phyloP scores from a whole-genome alignment of 169 alveolate genomes.

The Pseudocohnilembus persalinus region DNA sequence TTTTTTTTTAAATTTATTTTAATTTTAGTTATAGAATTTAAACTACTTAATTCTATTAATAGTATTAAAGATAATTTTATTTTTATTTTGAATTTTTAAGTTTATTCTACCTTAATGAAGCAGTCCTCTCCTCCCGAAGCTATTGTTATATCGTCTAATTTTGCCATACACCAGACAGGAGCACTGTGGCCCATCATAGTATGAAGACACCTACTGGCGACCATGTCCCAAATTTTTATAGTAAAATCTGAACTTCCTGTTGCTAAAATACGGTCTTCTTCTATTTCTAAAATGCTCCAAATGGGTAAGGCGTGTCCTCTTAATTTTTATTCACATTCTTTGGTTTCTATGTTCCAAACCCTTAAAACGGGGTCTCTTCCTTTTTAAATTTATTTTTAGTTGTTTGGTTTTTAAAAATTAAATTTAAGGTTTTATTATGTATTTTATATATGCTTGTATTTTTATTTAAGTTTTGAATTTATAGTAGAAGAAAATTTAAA shows the following conservation, averaged over 20 bases:
- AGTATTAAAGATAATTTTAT: too few species aligned
- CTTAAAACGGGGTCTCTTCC: constrained; percentile 15
- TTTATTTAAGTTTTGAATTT: too few species aligned
- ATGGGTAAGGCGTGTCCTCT: constrained; percentile 24
- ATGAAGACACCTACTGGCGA: neutral
- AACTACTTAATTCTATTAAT: too few species aligned
- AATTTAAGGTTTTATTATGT: too few species aligned
- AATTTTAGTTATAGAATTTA: too few species aligned
- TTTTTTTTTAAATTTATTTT: too few species aligned
- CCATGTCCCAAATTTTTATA: constrained; percentile 25
- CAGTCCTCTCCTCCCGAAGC: constrained; percentile 27
- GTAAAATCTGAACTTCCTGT: constrained; percentile 27
- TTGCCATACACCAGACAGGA: constrained; percentile 14
- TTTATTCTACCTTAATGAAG: constrained; percentile 2
- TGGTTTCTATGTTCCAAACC: constrained; percentile 8
- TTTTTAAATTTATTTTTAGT: neutral
- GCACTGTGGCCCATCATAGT: constrained; percentile 16
- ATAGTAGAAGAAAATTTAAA: neutral
- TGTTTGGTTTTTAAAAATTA: too few species aligned
- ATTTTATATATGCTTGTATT: too few species aligned
- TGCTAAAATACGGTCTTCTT: constrained; percentile 2
- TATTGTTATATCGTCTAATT: constrained; percentile 7
- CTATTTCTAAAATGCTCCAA: constrained; percentile 20
- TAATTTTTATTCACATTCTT: neutral
- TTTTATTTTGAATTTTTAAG: too few species aligned